phyloP scores from a whole-genome alignment of 2,329 filamentous ascomycete species.

The Thermoascus crustaceus region DNA sequence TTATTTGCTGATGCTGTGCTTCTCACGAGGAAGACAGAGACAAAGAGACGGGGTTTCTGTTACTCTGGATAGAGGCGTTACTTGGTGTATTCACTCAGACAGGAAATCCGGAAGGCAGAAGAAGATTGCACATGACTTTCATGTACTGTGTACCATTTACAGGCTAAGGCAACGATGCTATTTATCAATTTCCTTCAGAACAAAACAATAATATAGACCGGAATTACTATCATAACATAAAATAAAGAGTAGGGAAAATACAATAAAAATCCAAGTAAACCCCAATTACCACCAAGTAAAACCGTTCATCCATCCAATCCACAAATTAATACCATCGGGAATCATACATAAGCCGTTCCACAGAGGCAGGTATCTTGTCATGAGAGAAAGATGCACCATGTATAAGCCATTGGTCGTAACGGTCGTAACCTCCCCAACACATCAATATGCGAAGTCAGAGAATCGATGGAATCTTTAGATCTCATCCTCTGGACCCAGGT shows the following conservation, averaged over 20 bases:
- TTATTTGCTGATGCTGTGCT: no score
- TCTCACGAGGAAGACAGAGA: no score
- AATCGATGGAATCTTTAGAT: no score
- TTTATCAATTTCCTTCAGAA: background rate
- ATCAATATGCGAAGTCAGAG: no score
- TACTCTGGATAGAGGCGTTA: no score
- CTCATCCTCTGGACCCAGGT: slow-evolving; percentile 37
- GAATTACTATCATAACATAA: background rate
- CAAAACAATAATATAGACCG: background rate
- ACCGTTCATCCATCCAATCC: background rate
- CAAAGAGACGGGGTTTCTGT: no score
- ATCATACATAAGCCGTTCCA: background rate
- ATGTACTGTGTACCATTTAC: background rate
- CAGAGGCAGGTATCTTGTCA: slow-evolving; percentile 1
- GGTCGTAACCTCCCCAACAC: no score
- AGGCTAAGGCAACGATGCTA: background rate
- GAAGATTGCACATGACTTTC: no score
- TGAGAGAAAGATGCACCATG: slow-evolving; percentile 9
- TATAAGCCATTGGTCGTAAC: no score
- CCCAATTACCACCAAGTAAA: background rate
- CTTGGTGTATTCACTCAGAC: no score
- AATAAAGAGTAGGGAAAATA: background rate
- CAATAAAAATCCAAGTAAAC: background rate
- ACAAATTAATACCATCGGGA: background rate
- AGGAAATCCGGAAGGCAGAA: no score